Evolutionary conservation across 495 filamentous ascomycete species (phyloP).

Genomic region (Penicillium cataractarum): DNA sequence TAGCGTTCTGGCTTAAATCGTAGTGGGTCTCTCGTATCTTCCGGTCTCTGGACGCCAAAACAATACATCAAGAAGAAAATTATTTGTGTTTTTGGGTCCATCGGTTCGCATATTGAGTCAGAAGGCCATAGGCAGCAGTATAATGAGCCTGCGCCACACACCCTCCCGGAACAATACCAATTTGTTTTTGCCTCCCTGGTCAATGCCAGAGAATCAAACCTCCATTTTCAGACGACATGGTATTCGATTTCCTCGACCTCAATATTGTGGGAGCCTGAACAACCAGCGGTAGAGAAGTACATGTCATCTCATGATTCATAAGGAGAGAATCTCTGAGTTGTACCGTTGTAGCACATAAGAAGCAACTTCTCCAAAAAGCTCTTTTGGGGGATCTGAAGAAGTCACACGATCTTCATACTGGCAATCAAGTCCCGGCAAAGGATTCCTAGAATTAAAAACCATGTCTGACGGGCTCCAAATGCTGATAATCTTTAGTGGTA

Average conservation of each 20-base stretch:
- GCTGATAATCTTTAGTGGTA: constrained; percentile 13
- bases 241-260: background rate
- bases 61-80: background rate
- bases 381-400: background rate
- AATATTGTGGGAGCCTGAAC: background rate
- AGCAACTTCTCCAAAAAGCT: constrained; percentile 17
- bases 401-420: background rate
- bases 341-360: constrained; percentile 5
- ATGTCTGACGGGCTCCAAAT: constrained; percentile 11
- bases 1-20: background rate
- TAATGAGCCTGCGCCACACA: background rate
- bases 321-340: no score
- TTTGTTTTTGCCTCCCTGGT: background rate
- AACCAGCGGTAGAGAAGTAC: background rate
- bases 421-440: background rate
- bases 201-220: background rate
- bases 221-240: background rate
- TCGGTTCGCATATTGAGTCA: background rate
- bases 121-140: background rate
- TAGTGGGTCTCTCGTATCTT: background rate
- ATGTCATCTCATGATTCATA: background rate
- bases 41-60: background rate
- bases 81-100: no score
- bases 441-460: background rate
- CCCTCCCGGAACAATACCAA: background rate